Conservation (phyloP, 2,329 filamentous ascomycete species). For the Aspergillus sp. region DNA sequence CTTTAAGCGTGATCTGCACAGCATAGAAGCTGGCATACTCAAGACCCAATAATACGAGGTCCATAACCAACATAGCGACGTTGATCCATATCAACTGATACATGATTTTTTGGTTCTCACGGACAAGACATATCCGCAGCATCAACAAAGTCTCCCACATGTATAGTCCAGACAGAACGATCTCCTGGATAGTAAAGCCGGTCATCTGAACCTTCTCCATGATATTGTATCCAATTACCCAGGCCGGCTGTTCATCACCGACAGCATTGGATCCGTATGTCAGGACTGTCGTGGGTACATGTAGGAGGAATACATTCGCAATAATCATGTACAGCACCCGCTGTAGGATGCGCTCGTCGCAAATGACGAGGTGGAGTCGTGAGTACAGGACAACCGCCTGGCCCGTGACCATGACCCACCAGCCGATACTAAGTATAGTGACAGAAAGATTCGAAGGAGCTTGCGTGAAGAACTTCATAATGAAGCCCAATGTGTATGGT, state of each 20-base stretch:
- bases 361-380: slow-evolving; percentile 61
- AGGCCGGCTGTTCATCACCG: slow-evolving; percentile 25
- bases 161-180: slow-evolving; percentile 52
- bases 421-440: slow-evolving; percentile 54
- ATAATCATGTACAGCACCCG: slow-evolving; percentile 61
- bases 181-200: slow-evolving; percentile 50
- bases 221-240: slow-evolving; percentile 46
- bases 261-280: slow-evolving; percentile 49
- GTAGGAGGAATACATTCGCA: slow-evolving; percentile 54
- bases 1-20: slow-evolving; percentile 45
- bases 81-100: slow-evolving; percentile 52
- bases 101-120: slow-evolving; percentile 38
- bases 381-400: slow-evolving; percentile 65
- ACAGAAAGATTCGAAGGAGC: slow-evolving; percentile 37
- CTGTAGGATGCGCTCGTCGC: slow-evolving; percentile 52
- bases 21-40: slow-evolving; percentile 45
- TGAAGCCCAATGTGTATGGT: slow-evolving; percentile 45
- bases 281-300: slow-evolving; percentile 57
- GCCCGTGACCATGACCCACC: slow-evolving; percentile 64
- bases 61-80: slow-evolving; percentile 50
- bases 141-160: slow-evolving; percentile 56
- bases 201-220: slow-evolving; percentile 51
- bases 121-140: slow-evolving; percentile 37
- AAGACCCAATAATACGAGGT: slow-evolving; percentile 45
- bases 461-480: slow-evolving; percentile 44